phyloP scores from a whole-genome alignment of 1,284 basidiomycete species.

The Agroathelia rolfsii region DNA sequence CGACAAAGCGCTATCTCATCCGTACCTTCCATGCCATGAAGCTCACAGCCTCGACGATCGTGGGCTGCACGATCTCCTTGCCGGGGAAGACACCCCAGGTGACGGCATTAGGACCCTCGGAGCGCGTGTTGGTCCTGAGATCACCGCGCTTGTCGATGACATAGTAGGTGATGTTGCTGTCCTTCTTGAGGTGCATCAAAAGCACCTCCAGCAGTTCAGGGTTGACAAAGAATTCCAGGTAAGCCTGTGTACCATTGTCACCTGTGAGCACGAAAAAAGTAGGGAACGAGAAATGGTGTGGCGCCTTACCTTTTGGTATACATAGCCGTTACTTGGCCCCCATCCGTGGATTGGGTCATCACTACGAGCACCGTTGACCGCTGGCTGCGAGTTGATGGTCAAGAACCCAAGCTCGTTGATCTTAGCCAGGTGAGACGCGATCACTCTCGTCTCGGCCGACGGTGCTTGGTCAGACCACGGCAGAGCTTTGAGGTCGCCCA shows the following conservation, averaged over 20 bases:
- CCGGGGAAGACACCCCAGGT: conserved; percentile 99
- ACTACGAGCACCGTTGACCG: conserved; percentile 86
- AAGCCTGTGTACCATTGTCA: conserved; percentile 53
- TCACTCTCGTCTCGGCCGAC: conserved; percentile 79
- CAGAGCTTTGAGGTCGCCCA: conserved; percentile 59
- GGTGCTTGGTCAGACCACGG: conserved; percentile 95
- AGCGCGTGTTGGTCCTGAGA: conserved; percentile 84
- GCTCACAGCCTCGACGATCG: conserved; percentile 93
- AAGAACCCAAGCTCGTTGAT: conserved; percentile 90
- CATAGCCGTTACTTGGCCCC: conserved; percentile 90
- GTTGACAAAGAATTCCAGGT: conserved; percentile 92
- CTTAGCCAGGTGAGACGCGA: conserved; percentile 69
- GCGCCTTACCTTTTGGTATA: conserved; percentile 84
- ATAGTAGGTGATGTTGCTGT: conserved; percentile 92
- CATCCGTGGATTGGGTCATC: conserved; percentile 87
- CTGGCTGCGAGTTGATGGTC: conserved; percentile 97
- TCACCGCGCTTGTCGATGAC: conserved; percentile 91
- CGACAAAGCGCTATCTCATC: too few relatives aligned
- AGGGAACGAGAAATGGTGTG: conserved; percentile 4
- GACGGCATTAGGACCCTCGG: conserved; percentile 93
- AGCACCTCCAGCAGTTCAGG: conserved; percentile 68
- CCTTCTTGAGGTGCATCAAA: conserved; percentile 79
- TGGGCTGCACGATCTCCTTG: conserved; percentile 96
- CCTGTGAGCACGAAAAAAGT: too few relatives aligned
- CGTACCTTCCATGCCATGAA: conserved; percentile 96